Evolutionary conservation across 352 stramenopile genomes (phyloP).

Genomic region (Phytophthora litchii): DNA sequence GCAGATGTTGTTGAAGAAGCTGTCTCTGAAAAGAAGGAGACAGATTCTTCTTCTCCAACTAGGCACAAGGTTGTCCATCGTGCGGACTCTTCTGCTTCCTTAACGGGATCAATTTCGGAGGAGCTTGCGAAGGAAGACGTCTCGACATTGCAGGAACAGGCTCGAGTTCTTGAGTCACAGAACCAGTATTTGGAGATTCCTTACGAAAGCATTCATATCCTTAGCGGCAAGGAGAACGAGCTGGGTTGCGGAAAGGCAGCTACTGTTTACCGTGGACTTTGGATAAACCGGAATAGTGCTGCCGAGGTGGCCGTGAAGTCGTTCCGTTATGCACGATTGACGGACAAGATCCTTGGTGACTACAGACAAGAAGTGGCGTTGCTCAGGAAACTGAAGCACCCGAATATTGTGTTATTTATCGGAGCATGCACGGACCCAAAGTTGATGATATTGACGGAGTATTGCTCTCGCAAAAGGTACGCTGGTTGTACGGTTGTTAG

Average conservation of each 20-base stretch:
- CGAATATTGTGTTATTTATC: constrained; percentile 92
- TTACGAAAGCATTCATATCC: constrained; percentile 88
- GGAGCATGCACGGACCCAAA: constrained; percentile 89
- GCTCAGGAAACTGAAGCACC: constrained; percentile 87
- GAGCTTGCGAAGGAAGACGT: constrained; percentile 66
- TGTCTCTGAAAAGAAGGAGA: constrained; percentile 29
- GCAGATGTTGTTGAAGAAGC: constrained; percentile 38
- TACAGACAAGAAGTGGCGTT: constrained; percentile 88
- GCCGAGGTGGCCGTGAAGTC: constrained; percentile 88
- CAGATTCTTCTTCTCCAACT: constrained; percentile 23
- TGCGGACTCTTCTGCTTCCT: constrained; percentile 47
- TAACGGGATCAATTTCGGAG: constrained; percentile 51
- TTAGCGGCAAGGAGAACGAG: constrained; percentile 88
- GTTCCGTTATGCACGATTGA: constrained; percentile 88
- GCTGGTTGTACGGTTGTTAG: neutral
- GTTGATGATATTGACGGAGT: constrained; percentile 91
- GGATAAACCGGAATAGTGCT: constrained; percentile 84
- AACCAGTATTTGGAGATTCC: constrained; percentile 90
- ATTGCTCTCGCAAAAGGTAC: constrained; percentile 89
- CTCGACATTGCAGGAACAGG: constrained; percentile 76
- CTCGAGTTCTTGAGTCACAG: constrained; percentile 82
- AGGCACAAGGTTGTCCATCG: constrained; percentile 37
- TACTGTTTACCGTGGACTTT: constrained; percentile 87
- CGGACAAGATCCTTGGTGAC: constrained; percentile 87
- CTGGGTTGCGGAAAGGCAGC: constrained; percentile 85